Base-by-base conservation (phyloP, 768 basidiomycete genomes). In the Boletus vinaceobasis region DNA sequence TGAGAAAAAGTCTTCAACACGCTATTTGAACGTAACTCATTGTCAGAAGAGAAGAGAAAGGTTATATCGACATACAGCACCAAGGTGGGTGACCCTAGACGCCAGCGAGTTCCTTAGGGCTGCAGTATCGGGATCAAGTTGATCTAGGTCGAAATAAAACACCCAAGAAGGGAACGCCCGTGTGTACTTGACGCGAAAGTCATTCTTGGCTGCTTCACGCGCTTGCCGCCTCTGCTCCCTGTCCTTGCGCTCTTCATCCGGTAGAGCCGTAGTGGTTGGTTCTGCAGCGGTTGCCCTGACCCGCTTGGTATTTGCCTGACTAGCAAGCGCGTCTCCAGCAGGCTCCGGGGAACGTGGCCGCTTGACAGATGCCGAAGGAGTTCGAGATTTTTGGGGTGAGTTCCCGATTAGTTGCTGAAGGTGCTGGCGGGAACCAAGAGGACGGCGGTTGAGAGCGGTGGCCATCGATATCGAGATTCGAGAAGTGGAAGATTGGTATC, bases 1-100 rank as follows among this genome's bases (percentile, higher is more conserved):
- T 31, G 89, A 91, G 71, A 98, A 95, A 78, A 97, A 97, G 57
- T 85, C 81, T 47, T 96, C 92, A 52, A 93, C 81, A 52, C 77
- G 78, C 97, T 98, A 64, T 55, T 19, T 48, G 42, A 46, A 39
- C 15, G n/a, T 42, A 48, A 48, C 50, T 26, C 47, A 55, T 56
- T 33, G 33, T 39, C 45, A 31, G 26, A 51, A 46, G 29, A 52
- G 21, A 43, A 32, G 27, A 48, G 36, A 47, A 31, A n/a, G 29
- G 44, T 26, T 21, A 31, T 35, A 38, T 39, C 15, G 43, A 81
- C 91, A 63, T 71, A 98, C 96, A 57, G 84, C 88, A 58, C 90
- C 89, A 58, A 97, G 80, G 39, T 80, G 79, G 35, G 71, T 62
- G 33, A 96, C 83, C 60, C 81, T 79, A 37, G 76, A 67, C 57